Conservation (phyloP, 768 basidiomycete genomes). For the Obba rivulosa region DNA sequence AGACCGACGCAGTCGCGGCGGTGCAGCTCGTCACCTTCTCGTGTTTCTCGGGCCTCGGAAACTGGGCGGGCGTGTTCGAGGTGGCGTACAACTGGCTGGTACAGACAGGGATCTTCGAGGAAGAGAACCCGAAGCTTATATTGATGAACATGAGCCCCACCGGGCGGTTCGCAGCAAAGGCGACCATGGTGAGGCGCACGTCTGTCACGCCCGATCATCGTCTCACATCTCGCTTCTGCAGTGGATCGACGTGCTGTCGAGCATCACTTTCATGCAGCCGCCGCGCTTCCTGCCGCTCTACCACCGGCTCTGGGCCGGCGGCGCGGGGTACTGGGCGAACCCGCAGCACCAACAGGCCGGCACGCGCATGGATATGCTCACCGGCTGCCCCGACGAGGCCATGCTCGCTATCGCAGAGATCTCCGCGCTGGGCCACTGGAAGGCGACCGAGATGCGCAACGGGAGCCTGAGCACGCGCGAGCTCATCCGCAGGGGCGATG, state of each 20-base stretch:
- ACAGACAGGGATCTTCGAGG: slow-evolving; percentile 55
- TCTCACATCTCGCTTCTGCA: slow-evolving; percentile 24
- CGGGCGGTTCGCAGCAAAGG: slow-evolving; percentile 59
- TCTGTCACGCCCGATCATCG: neutral
- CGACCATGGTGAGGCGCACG: slow-evolving; percentile 56
- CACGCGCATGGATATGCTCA: slow-evolving; percentile 61
- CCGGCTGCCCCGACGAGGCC: slow-evolving; percentile 76
- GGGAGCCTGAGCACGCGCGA: slow-evolving; percentile 70
- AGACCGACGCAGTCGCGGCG: slow-evolving; percentile 73
- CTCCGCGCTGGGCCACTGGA: slow-evolving; percentile 73
- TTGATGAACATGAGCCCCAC: slow-evolving; percentile 50
- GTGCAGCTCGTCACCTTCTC: slow-evolving; percentile 73
- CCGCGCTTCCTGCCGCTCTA: slow-evolving; percentile 66
- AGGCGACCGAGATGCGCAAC: slow-evolving; percentile 54
- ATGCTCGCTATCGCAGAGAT: slow-evolving; percentile 72
- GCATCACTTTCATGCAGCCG: slow-evolving; percentile 51
- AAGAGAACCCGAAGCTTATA: slow-evolving; percentile 59
- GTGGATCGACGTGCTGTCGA: slow-evolving; percentile 79
- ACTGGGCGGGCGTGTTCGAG: slow-evolving; percentile 67
- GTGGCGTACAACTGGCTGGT: slow-evolving; percentile 74
- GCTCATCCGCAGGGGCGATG: slow-evolving; percentile 66
- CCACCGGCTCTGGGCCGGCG: slow-evolving; percentile 53
- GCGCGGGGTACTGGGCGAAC: slow-evolving; percentile 40
- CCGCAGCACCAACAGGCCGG: slow-evolving; percentile 33
- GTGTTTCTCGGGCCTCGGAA: slow-evolving; percentile 60